Base-by-base conservation (phyloP, 108 stramenopile genomes). In the Conticribra guillardii region DNA sequence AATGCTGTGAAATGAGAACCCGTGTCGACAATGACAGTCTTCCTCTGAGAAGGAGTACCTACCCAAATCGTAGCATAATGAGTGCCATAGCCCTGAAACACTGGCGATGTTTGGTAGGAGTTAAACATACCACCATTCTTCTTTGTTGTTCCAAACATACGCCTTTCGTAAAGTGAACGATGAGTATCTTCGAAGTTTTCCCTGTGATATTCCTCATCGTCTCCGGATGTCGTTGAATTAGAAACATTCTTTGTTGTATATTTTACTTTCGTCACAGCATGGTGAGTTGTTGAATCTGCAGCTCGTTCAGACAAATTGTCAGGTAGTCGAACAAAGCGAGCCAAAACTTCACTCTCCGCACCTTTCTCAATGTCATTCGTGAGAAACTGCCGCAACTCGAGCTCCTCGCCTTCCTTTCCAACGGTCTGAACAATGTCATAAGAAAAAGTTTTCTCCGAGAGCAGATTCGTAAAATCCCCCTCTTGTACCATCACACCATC, bases 11-110 rank as follows among this genome's bases (percentile, higher is more conserved):
- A 94, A 64, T 94, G 95, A 17, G 81, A 83, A 1, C 98, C 98
- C 3, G 98, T 98, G 71, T 98, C 98, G 53, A 98, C 86, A 66
- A 98, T 98, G 33, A 98, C 89, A 16, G 95, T 87, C 41, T 96
- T 89, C 21, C 98, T 88, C 72, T 97, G 96, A 2, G 97, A 87
- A 28, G 74, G 96, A 19, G 94, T 84, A 16, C 97, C 97, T 2
- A 96, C 94, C 86, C 91, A 98, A 0, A 96, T 52, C 32, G 93
- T 88, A 0, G 91, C 89, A 62, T 90, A 95, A 69, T 98, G 97
- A 9, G 97, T 98, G 24, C 97, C 97, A 74, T 94, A 96, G 0
- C 89, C 91, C 49, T 83, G 82, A 59, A 64, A 75, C 47, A 92
- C 48, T 2, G 91, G 88, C 30, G 83, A 70, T 5, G 80, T 83